These are phyloP conservation scores for Colletotrichum sp. DNA, from an alignment of 2,329 filamentous ascomycete species.

Conservation along the genomic window DNA sequence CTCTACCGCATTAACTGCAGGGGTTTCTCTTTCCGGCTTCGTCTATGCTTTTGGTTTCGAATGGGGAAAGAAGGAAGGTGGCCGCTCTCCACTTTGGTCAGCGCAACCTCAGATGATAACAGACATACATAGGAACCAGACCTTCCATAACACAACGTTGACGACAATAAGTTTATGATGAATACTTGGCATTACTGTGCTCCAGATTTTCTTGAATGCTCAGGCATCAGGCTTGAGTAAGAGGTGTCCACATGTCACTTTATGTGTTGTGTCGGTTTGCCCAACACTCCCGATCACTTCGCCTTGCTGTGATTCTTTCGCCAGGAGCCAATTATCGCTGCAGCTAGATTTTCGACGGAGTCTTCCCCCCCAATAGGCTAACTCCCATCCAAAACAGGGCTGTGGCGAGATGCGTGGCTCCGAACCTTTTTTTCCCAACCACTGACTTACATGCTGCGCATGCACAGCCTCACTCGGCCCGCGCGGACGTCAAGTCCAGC, in stretches of 20 bases:
- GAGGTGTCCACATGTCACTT: neutral
- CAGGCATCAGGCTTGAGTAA: neutral
- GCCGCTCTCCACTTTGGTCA: neutral
- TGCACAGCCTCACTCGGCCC: constrained; percentile 3
- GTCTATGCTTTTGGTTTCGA: neutral
- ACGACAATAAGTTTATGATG: neutral
- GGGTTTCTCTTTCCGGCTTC: constrained; percentile 1
- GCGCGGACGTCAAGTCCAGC: neutral
- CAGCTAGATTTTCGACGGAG: neutral
- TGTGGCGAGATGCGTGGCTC: neutral
- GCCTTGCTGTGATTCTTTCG: neutral
- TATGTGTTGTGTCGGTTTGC: neutral
- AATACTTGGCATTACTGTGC: neutral
- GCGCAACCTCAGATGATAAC: neutral
- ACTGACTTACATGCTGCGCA: neutral
- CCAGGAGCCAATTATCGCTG: neutral
- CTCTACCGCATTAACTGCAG: neutral
- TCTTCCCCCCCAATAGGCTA: neutral
- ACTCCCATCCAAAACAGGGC: neutral
- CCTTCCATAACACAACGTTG: neutral
- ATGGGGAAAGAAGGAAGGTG: neutral
- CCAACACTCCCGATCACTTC: neutral
- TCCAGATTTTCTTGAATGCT: neutral
- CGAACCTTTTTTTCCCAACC: neutral
- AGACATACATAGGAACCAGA: neutral